phyloP scores from a whole-genome alignment of 768 basidiomycete species.

The Paxillus ammoniavirescens region DNA sequence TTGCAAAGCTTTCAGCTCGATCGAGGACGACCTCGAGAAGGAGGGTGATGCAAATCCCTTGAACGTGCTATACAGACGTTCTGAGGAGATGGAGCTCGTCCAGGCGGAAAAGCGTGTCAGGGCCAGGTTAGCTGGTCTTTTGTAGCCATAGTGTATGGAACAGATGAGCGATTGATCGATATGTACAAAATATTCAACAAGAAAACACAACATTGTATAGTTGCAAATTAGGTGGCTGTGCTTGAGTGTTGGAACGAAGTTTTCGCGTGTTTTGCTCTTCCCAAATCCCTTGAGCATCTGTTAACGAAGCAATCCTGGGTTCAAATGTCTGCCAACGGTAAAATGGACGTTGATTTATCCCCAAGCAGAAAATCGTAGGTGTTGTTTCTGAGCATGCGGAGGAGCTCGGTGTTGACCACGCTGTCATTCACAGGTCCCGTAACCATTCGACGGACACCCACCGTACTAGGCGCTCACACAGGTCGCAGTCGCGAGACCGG shows the following conservation, averaged over 20 bases:
- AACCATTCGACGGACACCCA: slow-evolving; percentile 78
- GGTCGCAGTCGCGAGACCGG: slow-evolving; percentile 64
- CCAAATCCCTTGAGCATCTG: slow-evolving; percentile 9
- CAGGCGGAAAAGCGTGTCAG: slow-evolving; percentile 62
- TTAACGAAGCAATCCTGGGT: slow-evolving; percentile 2
- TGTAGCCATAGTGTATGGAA: slow-evolving; percentile 19
- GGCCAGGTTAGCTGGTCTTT: slow-evolving; percentile 42
- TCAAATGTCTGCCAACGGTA: slow-evolving; percentile 48
- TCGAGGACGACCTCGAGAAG: slow-evolving; percentile 56
- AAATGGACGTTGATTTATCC: slow-evolving; percentile 65
- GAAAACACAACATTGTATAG: neutral
- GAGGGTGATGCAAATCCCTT: slow-evolving; percentile 55
- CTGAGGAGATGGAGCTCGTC: slow-evolving; percentile 51
- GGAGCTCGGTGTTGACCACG: slow-evolving; percentile 5
- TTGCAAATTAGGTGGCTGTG: slow-evolving; percentile 21
- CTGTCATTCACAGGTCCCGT: slow-evolving; percentile 47
- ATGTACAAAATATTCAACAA: neutral
- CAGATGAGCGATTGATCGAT: neutral
- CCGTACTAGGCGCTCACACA: slow-evolving; percentile 68
- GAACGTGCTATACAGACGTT: slow-evolving; percentile 49
- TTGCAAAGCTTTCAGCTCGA: slow-evolving; percentile 49
- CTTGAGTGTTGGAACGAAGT: slow-evolving; percentile 26
- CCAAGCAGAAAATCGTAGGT: slow-evolving; percentile 62
- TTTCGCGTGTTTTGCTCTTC: slow-evolving; percentile 32
- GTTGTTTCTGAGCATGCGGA: slow-evolving; percentile 10